A percentile compares a stretch with the other conserved stretches of the same genome.
Evolutionary conservation across 2,329 filamentous ascomycete species (phyloP).

Genomic region (Raffaelea deltoideospora): DNA sequence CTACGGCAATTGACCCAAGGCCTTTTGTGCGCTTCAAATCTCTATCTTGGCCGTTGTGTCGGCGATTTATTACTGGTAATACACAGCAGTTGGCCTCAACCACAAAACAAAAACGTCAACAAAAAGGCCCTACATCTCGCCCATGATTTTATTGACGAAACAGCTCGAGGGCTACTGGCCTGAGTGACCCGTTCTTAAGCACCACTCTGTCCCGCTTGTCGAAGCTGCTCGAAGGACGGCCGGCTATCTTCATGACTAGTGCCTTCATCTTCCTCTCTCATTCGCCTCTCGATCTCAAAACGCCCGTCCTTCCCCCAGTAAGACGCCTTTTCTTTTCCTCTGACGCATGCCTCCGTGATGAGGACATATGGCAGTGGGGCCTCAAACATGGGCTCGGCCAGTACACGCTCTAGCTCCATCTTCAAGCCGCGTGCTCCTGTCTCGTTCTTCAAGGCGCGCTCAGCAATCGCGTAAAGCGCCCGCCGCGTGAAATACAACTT

Average conservation of each 20-base stretch:
- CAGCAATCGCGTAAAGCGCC: slow-evolving; percentile 68
- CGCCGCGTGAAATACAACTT: slow-evolving; percentile 71
- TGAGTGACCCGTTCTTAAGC: no score
- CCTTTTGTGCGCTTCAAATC: slow-evolving; percentile 3
- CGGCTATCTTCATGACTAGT: background rate
- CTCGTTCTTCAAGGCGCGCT: slow-evolving; percentile 39
- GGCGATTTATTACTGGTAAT: background rate
- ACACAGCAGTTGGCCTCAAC: no score
- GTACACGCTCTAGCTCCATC: slow-evolving; percentile 65
- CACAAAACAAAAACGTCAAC: no score
- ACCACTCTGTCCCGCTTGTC: slow-evolving; percentile 31
- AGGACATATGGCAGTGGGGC: slow-evolving; percentile 62
- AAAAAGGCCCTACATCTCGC: background rate
- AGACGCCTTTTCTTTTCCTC: slow-evolving; percentile 40
- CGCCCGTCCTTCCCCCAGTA: slow-evolving; percentile 58
- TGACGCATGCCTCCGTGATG: slow-evolving; percentile 55
- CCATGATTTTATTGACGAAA: background rate
- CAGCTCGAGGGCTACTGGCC: no score
- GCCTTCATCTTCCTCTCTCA: slow-evolving; percentile 44
- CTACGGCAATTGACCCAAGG: slow-evolving; percentile 14
- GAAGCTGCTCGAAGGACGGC: slow-evolving; percentile 23
- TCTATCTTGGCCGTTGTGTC: slow-evolving; percentile 3
- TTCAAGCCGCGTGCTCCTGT: slow-evolving; percentile 71
- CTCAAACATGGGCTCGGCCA: slow-evolving; percentile 71
- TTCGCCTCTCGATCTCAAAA: slow-evolving; percentile 52